Evolutionary conservation across 1,284 basidiomycete genomes (phyloP).

Genomic region (Clitocybe nebularis): DNA sequence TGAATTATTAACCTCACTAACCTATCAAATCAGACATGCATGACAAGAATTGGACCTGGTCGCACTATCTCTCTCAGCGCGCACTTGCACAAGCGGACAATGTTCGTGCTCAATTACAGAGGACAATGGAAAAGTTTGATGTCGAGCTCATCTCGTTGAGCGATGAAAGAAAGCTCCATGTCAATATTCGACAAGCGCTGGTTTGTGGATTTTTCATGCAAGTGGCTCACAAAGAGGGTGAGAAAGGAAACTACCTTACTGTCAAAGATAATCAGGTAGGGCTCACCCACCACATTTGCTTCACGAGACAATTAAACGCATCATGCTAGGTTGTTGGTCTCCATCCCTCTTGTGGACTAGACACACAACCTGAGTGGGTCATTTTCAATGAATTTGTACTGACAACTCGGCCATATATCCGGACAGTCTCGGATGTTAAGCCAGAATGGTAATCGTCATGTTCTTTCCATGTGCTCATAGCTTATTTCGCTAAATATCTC

Average conservation of each 20-base stretch:
- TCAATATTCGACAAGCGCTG: slow-evolving; percentile 81
- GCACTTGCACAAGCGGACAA: slow-evolving; percentile 93
- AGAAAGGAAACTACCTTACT: slow-evolving; percentile 82
- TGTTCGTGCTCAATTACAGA: slow-evolving; percentile 87
- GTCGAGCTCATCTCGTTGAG: slow-evolving; percentile 77
- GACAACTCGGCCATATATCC: slow-evolving; percentile 86
- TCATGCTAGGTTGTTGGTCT: slow-evolving; percentile 70
- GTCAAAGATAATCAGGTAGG: slow-evolving; percentile 90
- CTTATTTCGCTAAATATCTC: slow-evolving; percentile 8
- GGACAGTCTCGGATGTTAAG: slow-evolving; percentile 87
- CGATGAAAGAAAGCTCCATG: slow-evolving; percentile 79
- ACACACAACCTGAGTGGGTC: slow-evolving; percentile 95
- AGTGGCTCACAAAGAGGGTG: slow-evolving; percentile 93
- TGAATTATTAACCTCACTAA: too few species aligned
- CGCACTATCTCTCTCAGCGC: slow-evolving; percentile 84
- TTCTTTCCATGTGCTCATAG: slow-evolving; percentile 1
- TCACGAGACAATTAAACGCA: slow-evolving; percentile 1
- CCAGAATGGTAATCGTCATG: slow-evolving; percentile 75
- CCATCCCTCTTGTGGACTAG: slow-evolving; percentile 93
- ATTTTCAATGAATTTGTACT: slow-evolving; percentile 98
- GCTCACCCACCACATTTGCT: slow-evolving; percentile 3
- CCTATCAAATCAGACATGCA: slow-evolving; percentile 46
- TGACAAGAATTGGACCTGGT: slow-evolving; percentile 91
- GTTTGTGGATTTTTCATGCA: slow-evolving; percentile 99
- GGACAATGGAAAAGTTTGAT: slow-evolving; percentile 92